Evolutionary conservation across 495 filamentous ascomycete species (phyloP), one percentile per base, ranked within the genome.

Genomic region (Viridothelium virens): DNA sequence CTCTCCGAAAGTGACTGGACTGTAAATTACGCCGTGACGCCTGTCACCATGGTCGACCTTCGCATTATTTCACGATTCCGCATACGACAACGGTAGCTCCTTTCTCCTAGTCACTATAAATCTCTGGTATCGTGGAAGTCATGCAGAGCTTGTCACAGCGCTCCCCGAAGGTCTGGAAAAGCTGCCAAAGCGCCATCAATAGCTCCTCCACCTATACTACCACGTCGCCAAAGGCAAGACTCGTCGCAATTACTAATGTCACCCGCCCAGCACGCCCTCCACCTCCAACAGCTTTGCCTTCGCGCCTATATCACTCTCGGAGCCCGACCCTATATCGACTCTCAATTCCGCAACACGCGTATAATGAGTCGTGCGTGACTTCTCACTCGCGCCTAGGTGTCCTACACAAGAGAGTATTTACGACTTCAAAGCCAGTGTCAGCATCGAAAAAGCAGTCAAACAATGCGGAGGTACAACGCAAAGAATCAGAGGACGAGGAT

Each of bases 401-500:
- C 6, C 25, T 59, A 6, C 18, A 59, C 25, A 59, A 18, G 18
- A 59, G 25, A 36, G 3, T 31, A 33, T 36, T 59, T 33, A 31
- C 53, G 18, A 59, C 53, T 59, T 59, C 53, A 33, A 33, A 14
- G 14, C 4, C 25, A 2, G 5, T 31, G 14, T n/a, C 53, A 59
- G 53, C 33, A 59, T 5, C 53, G 36, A 59, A 59, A 5, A 36
- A 36, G 4, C n/a, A 31, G 36, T 59, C 53, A 2, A 59, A 36
- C 18, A 36, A 36, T 59, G 6, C 31, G 7, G 31, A 59, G 18
- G 18, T 36, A 2, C 7, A n/a, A 4, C 9, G 18, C 4, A 36
- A 33, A 59, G 6, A 36, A 36, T 31, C 31, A 31, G 18, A 33
- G 53, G 78, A 80, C 63, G 74, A 77, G 56, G 71, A 76, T 37